phyloP scores from a whole-genome alignment of 2,329 filamentous ascomycete genomes.

The Aspergillus hiratsukae region DNA sequence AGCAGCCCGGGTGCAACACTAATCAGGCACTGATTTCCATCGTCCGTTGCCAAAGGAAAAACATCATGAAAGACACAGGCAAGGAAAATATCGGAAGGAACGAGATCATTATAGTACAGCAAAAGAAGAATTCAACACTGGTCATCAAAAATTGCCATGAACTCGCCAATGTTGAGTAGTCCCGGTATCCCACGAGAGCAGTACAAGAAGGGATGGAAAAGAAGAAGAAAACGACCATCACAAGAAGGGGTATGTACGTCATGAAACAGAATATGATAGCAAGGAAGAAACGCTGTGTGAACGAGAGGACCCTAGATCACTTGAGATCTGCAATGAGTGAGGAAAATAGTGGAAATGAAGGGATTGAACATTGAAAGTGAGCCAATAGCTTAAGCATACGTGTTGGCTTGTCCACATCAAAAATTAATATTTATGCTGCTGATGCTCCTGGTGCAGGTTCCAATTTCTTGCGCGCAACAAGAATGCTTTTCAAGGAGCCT shows the following conservation, averaged over 20 bases:
- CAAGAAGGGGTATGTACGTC: constrained; percentile 16
- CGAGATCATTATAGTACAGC: not conserved
- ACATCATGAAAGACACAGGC: not conserved
- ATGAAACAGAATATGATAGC: constrained; percentile 6
- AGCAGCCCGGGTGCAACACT: not conserved
- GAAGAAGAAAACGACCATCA: not conserved
- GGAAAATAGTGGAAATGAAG: not conserved
- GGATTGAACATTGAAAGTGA: not conserved
- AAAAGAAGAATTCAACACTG: not conserved
- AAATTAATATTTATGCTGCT: constrained; percentile 3
- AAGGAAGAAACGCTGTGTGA: not conserved
- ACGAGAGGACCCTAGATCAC: not conserved
- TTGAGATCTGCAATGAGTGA: not conserved
- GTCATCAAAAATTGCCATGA: not conserved
- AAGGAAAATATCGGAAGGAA: not conserved
- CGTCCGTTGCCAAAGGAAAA: constrained; percentile 1
- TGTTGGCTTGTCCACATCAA: not conserved
- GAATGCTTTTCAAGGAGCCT: constrained; percentile 78
- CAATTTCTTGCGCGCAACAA: constrained; percentile 34
- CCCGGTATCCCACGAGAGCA: not conserved
- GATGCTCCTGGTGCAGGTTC: constrained; percentile 16
- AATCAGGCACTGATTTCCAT: not conserved
- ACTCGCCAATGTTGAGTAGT: not conserved
- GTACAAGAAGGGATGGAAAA: not conserved
- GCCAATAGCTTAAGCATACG: not conserved